Percentiles rank a stretch among this genome's conserved stretches.
Evolutionary conservation across 2,329 filamentous ascomycete genomes (phyloP).

Genomic region (Volutella citrinella): DNA sequence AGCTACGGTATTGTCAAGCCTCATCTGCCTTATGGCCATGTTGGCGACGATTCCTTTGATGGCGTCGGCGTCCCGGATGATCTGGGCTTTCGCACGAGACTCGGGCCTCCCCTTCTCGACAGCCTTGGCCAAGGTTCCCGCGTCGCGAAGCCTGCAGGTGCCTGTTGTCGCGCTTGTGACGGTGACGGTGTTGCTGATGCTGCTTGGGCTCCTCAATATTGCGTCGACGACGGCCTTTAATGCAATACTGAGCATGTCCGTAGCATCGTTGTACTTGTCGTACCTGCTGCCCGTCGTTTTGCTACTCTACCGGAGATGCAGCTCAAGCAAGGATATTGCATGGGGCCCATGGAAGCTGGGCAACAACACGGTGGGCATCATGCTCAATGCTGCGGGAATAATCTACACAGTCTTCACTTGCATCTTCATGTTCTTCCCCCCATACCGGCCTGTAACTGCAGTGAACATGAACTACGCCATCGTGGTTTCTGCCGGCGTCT

Average conservation of each 20-base stretch:
- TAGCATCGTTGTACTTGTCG: conserved; percentile 12
- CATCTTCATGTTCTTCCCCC: conserved; percentile 15
- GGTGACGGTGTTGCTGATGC: conserved; percentile 8
- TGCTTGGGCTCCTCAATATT: conserved; percentile 19
- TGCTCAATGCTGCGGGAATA: conserved; percentile 8
- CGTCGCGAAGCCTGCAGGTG: conserved; percentile 6
- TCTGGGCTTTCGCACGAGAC: conserved; percentile 20
- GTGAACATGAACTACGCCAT: conserved; percentile 19
- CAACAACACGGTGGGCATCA: conserved; percentile 5
- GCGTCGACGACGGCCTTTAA: conserved; percentile 20
- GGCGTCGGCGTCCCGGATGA: conserved; percentile 12
- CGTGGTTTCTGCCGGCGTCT: conserved; percentile 8
- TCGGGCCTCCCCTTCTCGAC: conserved; percentile 14
- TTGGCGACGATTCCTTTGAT: conserved; percentile 14
- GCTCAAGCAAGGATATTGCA: conserved; percentile 4
- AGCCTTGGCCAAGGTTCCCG: conserved; percentile 9
- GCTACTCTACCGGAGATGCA: conserved; percentile 13
- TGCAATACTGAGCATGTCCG: conserved; percentile 14
- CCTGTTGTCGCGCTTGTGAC: conserved; percentile 8
- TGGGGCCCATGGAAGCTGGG: conserved; percentile 17
- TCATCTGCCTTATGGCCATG: conserved; percentile 9
- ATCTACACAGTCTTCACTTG: conserved; percentile 13
- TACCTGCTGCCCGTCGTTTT: conserved; percentile 13
- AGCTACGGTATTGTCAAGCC: conserved; percentile 3
- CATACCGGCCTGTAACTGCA: conserved; percentile 11